Percentiles rank a stretch among this genome's conserved stretches.
Evolutionary conservation across 75 land plant species (phyloP).

Genomic region (Gnetum montanum): DNA sequence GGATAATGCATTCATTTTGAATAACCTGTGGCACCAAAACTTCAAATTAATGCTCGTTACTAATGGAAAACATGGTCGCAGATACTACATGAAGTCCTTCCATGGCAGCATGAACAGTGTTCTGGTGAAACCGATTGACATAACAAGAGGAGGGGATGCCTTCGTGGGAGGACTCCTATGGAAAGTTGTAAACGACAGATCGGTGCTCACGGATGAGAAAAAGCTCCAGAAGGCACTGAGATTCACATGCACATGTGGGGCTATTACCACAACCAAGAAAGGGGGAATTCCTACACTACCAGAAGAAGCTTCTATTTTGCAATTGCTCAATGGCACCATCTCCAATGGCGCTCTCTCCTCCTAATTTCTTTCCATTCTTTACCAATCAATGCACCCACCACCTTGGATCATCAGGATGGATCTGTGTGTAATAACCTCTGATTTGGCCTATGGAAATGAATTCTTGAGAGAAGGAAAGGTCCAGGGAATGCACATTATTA

Average conservation of each 20-base stretch:
- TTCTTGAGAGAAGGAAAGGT: too few relatives aligned
- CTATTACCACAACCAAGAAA: constrained; percentile 38
- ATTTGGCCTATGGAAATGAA: too few relatives aligned
- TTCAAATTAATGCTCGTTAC: constrained; percentile 41
- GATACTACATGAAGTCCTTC: constrained; percentile 41
- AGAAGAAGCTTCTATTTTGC: constrained; percentile 10
- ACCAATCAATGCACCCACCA: too few relatives aligned
- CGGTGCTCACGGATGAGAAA: constrained; percentile 17
- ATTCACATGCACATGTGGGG: constrained; percentile 39
- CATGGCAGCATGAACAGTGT: constrained; percentile 7
- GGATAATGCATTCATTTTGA: constrained; percentile 20
- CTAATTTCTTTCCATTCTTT: too few relatives aligned
- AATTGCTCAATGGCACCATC: constrained; percentile 15
- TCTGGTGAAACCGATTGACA: constrained; percentile 27
- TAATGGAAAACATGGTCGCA: constrained; percentile 43
- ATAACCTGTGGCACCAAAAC: constrained; percentile 28
- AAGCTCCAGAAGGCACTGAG: constrained; percentile 19
- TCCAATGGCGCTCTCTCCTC: too few relatives aligned
- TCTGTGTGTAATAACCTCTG: too few relatives aligned
- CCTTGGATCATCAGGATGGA: too few relatives aligned
- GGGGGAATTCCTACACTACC: constrained; percentile 47
- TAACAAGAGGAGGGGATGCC: constrained; percentile 51
- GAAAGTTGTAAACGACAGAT: constrained; percentile 12
- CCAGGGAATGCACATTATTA: too few relatives aligned
- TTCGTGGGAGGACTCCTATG: constrained; percentile 32